Percentiles rank a stretch among this genome's conserved stretches.
These are phyloP conservation scores for Quercus parvula DNA, from an alignment of 306 rosid genomes.

Conservation along the genomic window DNA sequence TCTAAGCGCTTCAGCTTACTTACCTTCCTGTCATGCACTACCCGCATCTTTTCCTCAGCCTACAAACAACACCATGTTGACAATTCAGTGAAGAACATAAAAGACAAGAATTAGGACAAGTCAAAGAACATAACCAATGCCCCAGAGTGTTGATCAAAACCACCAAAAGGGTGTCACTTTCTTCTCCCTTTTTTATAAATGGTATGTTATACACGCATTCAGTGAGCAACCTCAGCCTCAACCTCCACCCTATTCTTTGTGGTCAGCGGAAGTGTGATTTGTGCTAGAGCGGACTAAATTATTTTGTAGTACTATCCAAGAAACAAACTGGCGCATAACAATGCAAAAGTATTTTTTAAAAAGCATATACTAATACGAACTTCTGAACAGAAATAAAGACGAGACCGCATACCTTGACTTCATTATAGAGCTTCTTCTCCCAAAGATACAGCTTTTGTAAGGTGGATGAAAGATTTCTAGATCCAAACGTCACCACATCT, in stretches of 20 bases:
- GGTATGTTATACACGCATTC: no score
- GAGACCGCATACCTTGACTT: conserved; percentile 70
- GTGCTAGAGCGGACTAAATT: no score
- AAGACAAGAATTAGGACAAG: conserved; percentile 4
- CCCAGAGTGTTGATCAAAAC: background rate
- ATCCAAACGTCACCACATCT: conserved; percentile 39
- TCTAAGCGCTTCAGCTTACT: conserved; percentile 78
- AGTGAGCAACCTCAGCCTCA: no score
- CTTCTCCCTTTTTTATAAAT: no score
- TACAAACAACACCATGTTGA: conserved; percentile 29
- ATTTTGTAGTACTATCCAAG: background rate
- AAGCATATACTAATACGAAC: background rate
- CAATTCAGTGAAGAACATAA: background rate
- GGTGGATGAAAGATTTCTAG: conserved; percentile 76
- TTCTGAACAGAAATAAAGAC: background rate
- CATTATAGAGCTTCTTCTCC: conserved; percentile 92
- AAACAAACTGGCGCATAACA: background rate
- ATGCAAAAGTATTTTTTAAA: background rate
- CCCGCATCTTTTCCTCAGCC: conserved; percentile 97
- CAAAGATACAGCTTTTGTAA: conserved; percentile 82
- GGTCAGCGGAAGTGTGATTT: no score
- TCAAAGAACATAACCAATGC: background rate
- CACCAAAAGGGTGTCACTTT: background rate
- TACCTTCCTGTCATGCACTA: conserved; percentile 71
- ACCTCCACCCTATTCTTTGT: no score